Base-by-base conservation (phyloP, 306 rosid species). In the Heteromeles arbutifolia region DNA sequence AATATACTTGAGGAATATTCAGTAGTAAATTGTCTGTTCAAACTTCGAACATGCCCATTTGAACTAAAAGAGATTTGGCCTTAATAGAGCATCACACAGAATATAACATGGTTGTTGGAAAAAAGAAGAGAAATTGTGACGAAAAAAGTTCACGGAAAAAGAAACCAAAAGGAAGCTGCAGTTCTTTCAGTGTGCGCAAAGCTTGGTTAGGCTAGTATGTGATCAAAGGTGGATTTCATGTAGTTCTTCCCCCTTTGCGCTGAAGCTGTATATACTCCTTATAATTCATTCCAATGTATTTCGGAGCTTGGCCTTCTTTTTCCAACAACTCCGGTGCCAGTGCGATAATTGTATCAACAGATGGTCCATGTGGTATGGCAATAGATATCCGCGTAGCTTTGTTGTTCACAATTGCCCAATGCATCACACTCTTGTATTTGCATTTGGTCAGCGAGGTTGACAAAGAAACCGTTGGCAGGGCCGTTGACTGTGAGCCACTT, bases 381-480 rank as follows among this genome's bases (percentile, higher is more conserved):
- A 88, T 6, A 0, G 90, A 86, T 44, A 86, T 86, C 74, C 88
- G 80, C 1, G 87, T 84, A 24, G 82, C 84, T 75, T 78, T 84
- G 71, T 77, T 79, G 79, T 81, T 82, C 73, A 81, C 83, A 9
- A 48, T 50, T 24, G 85, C 90, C 64, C 88, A 54, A 79, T 88
- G 90, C 43, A 82, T 26, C 5, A 82, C 82, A 73, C 90, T 86
- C 66, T 64, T 88, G 84, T 84, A 88, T 74, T 76, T 82, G 79
- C 31, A 78, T 44, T 53, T 78, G 79, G 73, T 77, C 77, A 17
- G 73, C 69, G 8, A 74, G 52, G 65, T 74, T 77, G 29, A 78
- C 82, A 32, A 82, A 13, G 12, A 82, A 39, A 21, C 82, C 48
- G 26, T 72, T 77, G 48, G 78, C n/a, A 45, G 58, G 24, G 48